Evolutionary conservation across 257 asterid species (phyloP).

Genomic region (Nicotiana sylvestris): DNA sequence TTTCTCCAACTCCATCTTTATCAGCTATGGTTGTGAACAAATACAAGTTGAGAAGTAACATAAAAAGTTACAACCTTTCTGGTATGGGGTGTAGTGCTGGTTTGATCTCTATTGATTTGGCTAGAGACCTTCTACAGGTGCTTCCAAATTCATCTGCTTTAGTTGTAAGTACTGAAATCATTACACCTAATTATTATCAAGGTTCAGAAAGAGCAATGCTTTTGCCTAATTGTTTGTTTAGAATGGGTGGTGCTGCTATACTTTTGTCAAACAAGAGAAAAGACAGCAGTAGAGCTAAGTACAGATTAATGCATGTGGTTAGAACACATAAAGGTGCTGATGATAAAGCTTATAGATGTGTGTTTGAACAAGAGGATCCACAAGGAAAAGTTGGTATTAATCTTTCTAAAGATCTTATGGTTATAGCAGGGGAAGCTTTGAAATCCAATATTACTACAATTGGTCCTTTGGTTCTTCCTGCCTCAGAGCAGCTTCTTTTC

Average conservation of each 20-base stretch:
- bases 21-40: conserved; percentile 80
- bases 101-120: conserved; percentile 63
- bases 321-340: conserved; percentile 84
- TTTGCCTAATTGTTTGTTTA: conserved; percentile 72
- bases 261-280: conserved; percentile 63
- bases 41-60: conserved; percentile 67
- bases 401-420: conserved; percentile 75
- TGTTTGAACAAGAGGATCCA: conserved; percentile 74
- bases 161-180: conserved; percentile 68
- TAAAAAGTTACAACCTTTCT: conserved; percentile 64
- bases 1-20: conserved; percentile 81
- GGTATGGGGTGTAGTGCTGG: conserved; percentile 98
- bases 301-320: conserved; percentile 67
- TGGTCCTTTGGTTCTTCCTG: conserved; percentile 82
- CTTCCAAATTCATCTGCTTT: conserved; percentile 58
- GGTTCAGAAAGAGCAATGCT: conserved; percentile 92
- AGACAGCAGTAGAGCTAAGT: conserved; percentile 55
- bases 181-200: conserved; percentile 76
- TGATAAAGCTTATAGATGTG: conserved; percentile 73
- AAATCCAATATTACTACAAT: conserved; percentile 83
- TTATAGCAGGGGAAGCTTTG: conserved; percentile 82
- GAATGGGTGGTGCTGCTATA: conserved; percentile 85
- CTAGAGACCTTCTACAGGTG: conserved; percentile 71
- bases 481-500: conserved; percentile 72
- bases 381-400: conserved; percentile 75